phyloP scores from a whole-genome alignment of 768 basidiomycete species.

The Cystofilobasidium capitatum region DNA sequence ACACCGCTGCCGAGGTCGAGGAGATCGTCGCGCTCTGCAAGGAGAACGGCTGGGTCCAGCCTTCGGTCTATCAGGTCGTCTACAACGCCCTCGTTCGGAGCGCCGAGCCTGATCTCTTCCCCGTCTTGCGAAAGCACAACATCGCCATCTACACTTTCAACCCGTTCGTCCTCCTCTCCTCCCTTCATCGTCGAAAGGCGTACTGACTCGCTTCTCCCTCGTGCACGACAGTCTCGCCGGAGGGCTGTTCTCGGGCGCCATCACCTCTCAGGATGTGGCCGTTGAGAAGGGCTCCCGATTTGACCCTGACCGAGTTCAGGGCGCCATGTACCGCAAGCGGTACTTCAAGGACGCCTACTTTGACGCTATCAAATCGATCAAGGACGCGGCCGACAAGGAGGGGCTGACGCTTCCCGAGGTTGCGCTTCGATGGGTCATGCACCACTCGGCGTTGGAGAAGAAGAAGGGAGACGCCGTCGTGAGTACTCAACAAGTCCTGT shows the following conservation, averaged over 20 bases:
- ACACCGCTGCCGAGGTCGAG: slow-evolving; percentile 40
- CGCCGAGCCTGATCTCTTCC: slow-evolving; percentile 44
- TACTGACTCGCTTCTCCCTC: not conserved
- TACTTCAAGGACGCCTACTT: slow-evolving; percentile 54
- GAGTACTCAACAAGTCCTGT: not conserved
- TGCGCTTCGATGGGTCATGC: slow-evolving; percentile 47
- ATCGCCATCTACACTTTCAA: slow-evolving; percentile 43
- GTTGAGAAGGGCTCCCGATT: slow-evolving; percentile 53
- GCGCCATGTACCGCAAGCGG: slow-evolving; percentile 33
- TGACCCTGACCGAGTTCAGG: slow-evolving; percentile 39
- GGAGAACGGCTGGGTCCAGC: slow-evolving; percentile 46
- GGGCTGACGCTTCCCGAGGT: slow-evolving; percentile 39
- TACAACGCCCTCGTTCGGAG: slow-evolving; percentile 46
- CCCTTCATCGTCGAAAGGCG: not conserved
- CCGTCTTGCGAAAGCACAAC: slow-evolving; percentile 44
- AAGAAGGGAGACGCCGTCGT: slow-evolving; percentile 35
- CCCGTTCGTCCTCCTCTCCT: slow-evolving; percentile 39
- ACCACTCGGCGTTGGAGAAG: slow-evolving; percentile 42
- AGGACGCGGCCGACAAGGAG: slow-evolving; percentile 40
- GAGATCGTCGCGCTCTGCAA: slow-evolving; percentile 45
- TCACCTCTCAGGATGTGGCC: slow-evolving; percentile 36
- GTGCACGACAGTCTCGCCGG: not conserved
- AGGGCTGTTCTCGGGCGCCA: not conserved
- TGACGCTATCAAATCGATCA: slow-evolving; percentile 45
- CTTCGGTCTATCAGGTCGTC: slow-evolving; percentile 47